Evolutionary conservation across 306 rosid species (phyloP).

Genomic region (Morella rubra): DNA sequence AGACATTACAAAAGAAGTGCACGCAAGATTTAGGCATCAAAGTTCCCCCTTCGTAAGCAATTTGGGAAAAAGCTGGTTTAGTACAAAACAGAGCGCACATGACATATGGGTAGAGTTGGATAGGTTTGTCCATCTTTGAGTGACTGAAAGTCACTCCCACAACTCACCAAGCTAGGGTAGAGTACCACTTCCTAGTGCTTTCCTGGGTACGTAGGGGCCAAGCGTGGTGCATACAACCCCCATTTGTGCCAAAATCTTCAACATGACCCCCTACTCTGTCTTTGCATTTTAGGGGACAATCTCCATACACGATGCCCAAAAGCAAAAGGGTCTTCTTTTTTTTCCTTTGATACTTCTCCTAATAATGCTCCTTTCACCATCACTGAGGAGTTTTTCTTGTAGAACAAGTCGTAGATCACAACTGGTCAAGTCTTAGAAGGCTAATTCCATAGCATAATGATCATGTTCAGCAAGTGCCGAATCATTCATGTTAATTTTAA

Average conservation of each 20-base stretch:
- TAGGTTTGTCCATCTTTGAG: background rate
- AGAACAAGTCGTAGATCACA: too few species aligned
- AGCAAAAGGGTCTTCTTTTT: background rate
- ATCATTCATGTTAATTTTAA: too few species aligned
- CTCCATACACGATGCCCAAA: background rate
- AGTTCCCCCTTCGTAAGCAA: constrained; percentile 10
- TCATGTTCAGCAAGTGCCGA: background rate
- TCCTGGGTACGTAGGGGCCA: background rate
- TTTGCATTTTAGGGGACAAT: background rate
- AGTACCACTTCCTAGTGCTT: background rate
- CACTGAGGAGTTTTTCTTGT: too few species aligned
- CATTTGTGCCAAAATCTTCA: background rate
- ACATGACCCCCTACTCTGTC: background rate
- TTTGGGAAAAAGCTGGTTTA: background rate
- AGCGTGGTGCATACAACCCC: background rate
- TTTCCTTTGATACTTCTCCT: too few species aligned
- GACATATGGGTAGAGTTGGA: background rate
- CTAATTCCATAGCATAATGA: background rate
- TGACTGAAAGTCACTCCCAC: background rate
- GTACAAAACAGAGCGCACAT: background rate
- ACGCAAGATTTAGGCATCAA: too few species aligned
- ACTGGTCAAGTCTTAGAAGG: too few species aligned
- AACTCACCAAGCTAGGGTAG: background rate
- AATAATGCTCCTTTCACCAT: too few species aligned
- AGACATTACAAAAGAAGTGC: too few species aligned